phyloP scores from a whole-genome alignment of 106 monocot species.

The Cymbidium sinense region DNA sequence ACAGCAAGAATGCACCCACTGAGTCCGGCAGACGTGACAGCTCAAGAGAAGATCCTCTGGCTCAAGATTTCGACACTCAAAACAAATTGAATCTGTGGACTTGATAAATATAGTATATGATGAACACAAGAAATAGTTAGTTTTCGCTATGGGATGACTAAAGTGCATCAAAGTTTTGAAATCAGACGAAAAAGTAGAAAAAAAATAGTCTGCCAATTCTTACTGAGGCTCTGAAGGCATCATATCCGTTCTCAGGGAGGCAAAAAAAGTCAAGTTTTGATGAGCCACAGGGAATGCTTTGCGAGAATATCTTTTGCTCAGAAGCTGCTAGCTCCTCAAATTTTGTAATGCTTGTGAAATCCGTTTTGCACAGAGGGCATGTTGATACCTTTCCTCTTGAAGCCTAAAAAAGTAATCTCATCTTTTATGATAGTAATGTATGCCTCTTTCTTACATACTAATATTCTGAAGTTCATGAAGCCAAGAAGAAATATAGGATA shows the following conservation, averaged over 20 bases:
- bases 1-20: slow-evolving; percentile 83
- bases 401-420: slow-evolving; percentile 30
- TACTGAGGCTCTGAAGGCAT: slow-evolving; percentile 19
- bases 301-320: slow-evolving; percentile 95
- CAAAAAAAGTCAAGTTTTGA: slow-evolving; percentile 23
- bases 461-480: neutral
- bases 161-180: neutral
- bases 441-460: neutral
- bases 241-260: slow-evolving; percentile 9
- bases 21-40: slow-evolving; percentile 61
- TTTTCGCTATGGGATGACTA: neutral
- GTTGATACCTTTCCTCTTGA: slow-evolving; percentile 54
- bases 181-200: neutral
- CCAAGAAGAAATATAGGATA: too few relatives aligned
- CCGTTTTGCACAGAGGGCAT: slow-evolving; percentile 87
- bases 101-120: slow-evolving; percentile 10
- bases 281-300: slow-evolving; percentile 57
- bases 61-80: slow-evolving; percentile 52
- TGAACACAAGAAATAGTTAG: neutral
- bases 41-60: slow-evolving; percentile 70
- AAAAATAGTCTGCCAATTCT: slow-evolving; percentile 9
- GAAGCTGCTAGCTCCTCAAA: slow-evolving; percentile 43
- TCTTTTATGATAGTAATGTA: neutral
- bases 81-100: slow-evolving; percentile 40
- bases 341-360: slow-evolving; percentile 59